Conservation (phyloP, 371 early-diverging fungal species). For the Apophysomyces sp. region DNA sequence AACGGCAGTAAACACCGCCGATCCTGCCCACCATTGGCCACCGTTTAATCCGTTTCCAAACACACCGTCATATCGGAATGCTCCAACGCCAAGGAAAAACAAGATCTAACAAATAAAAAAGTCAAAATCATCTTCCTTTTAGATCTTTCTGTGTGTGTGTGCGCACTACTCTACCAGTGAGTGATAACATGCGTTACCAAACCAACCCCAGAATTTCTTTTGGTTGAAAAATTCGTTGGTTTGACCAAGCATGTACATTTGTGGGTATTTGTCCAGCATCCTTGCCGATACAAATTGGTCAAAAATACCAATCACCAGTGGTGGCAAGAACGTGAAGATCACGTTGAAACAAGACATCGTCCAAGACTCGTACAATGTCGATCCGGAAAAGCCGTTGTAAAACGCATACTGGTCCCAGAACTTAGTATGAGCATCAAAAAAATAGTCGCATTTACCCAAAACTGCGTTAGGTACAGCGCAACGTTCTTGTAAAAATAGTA, state of each 20-base stretch:
- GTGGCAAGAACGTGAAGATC: slow-evolving; percentile 88
- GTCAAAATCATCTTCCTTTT: background rate
- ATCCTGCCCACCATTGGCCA: slow-evolving; percentile 81
- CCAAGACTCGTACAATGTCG: slow-evolving; percentile 94
- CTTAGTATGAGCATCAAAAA: slow-evolving; percentile 6
- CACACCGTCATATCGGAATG: slow-evolving; percentile 63
- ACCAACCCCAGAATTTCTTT: slow-evolving; percentile 93
- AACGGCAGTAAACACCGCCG: slow-evolving; percentile 77
- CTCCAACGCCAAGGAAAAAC: slow-evolving; percentile 60
- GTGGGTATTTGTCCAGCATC: slow-evolving; percentile 94
- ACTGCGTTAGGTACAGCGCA: slow-evolving; percentile 94
- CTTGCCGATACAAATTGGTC: slow-evolving; percentile 92
- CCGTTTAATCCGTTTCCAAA: slow-evolving; percentile 64
- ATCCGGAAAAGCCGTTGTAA: slow-evolving; percentile 89
- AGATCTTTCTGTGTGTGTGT: background rate
- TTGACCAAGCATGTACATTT: slow-evolving; percentile 95
- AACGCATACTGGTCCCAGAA: slow-evolving; percentile 67
- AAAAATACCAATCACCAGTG: slow-evolving; percentile 88
- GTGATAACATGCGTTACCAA: slow-evolving; percentile 92
- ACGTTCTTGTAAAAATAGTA: slow-evolving; percentile 98
- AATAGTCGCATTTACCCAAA: slow-evolving; percentile 68
- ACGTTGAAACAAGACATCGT: slow-evolving; percentile 91
- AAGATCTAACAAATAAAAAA: slow-evolving; percentile 40
- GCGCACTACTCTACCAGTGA: slow-evolving; percentile 55
- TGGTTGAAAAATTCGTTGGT: slow-evolving; percentile 90